Base-by-base conservation (phyloP, 1,284 basidiomycete genomes). In the Microstroma glucosiphilum region DNA sequence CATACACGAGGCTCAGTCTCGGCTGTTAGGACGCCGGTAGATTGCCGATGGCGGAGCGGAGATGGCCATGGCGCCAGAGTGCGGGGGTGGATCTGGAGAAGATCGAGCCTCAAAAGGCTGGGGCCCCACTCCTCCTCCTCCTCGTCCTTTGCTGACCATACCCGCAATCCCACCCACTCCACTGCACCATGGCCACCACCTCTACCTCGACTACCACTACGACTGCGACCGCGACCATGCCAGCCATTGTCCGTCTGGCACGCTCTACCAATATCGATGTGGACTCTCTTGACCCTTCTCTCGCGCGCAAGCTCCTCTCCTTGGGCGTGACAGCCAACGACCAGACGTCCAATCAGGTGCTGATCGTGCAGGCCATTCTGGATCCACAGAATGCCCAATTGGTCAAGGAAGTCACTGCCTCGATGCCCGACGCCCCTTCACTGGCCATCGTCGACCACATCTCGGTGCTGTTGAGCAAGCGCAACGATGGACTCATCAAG, bases 291-390 rank as follows among this genome's bases (percentile, higher is more conserved):
- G 66, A 65, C 40, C 68, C 68, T 41, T 53, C 58, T 21, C 59
- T 69, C 51, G 66, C 66, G 13, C 26, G 56, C 17, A 65, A 67
- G 12, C 48, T 69, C 15, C 64, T 69, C 19, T 61, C 63, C 49
- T 23, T 67, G 12, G 67, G 67, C 21, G 64, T 69, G 55, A 59
- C 56, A 59, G 60, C 63, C 37, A 57, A 64, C 51, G 68, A 69
- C 60, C 63, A 66, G 63, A 69, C 68, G 4, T 55, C 55, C 26
- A 69, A 69, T 61, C 66, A 69, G 55, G 61, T 69, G 40, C 58
- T 61, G 43, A 60, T 68, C n/a, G 58, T 56, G 19, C 66, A 64
- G n/a, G 63, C 59, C 19, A 40, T 65, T 19, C 60, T 69, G 11
- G 43, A 65, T 21, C 23, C 43, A 13, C 21, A 17, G 43, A 48